These are phyloP conservation scores for Thecamonas trahens DNA, from an alignment of 78 protist species.

Conservation along the genomic window DNA sequence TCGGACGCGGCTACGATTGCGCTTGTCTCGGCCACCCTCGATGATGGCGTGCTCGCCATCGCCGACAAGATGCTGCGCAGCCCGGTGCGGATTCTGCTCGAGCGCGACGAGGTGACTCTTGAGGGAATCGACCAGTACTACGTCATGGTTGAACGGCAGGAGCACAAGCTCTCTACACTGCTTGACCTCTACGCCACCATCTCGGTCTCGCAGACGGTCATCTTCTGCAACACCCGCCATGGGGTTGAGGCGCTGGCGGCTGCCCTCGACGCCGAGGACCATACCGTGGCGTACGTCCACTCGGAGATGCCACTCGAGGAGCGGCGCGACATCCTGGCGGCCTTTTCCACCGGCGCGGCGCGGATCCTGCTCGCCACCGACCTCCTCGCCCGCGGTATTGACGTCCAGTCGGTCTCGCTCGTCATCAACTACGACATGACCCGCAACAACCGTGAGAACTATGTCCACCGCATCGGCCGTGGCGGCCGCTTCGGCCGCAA, in stretches of 20 bases:
- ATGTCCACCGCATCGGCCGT: conserved; percentile 76
- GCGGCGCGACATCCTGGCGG: conserved; percentile 22
- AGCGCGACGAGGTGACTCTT: conserved; percentile 48
- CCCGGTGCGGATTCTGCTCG: conserved; percentile 46
- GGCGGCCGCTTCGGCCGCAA: conserved; percentile 87
- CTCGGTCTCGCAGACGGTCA: conserved; percentile 58
- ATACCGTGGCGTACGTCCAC: conserved; percentile 35
- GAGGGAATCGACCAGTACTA: conserved; percentile 64
- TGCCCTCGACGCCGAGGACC: not conserved
- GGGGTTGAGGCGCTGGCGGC: conserved; percentile 28
- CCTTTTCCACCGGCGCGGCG: conserved; percentile 30
- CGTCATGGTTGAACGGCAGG: conserved; percentile 12
- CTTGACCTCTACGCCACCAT: conserved; percentile 59
- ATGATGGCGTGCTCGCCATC: conserved; percentile 28
- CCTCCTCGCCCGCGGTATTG: conserved; percentile 81
- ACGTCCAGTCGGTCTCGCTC: conserved; percentile 57
- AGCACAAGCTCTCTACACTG: conserved; percentile 50
- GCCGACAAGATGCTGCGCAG: conserved; percentile 44
- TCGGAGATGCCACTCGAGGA: conserved; percentile 36
- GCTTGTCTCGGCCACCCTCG: conserved; percentile 49
- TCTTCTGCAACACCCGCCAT: conserved; percentile 69
- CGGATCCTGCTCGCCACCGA: conserved; percentile 76
- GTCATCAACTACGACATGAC: conserved; percentile 58
- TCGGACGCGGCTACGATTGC: conserved; percentile 15
- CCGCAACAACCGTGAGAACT: conserved; percentile 29